Evolutionary conservation across 2,329 filamentous ascomycete genomes (phyloP), one percentile per base, ranked within the genome.

Genomic region (Aureobasidium lini): DNA sequence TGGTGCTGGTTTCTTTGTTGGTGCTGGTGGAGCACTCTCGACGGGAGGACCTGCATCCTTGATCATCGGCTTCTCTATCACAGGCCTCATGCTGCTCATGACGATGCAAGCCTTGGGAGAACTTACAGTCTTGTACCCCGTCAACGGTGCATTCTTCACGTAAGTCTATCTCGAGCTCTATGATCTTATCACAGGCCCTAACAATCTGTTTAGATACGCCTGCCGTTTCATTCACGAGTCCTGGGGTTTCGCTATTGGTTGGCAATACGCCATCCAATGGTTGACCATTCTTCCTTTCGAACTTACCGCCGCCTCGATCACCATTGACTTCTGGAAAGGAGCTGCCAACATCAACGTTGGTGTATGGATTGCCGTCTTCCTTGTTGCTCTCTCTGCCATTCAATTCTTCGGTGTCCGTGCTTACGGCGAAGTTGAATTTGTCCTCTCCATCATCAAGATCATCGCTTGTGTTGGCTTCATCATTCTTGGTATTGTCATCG

Each of bases 381-480:
- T 72, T 2, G 60, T 65, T 50, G 57, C 68, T 29, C 66, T 72
- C 49, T 61, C 67, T 9, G 64, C 62, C 16, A 69, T 71, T 62
- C 67, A 71, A 37, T 52, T 71, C 31, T 70, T 71, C 54, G 70
- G 69, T 11, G 69, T 72, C 31, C 64, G 64, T 37, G 69, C 69
- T 13, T 73, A 56, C 15, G 57, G 48, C 42, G 60, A 32, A 47
- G 68, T 66, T 9, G 71, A 73, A 43, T 73, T 72, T 62, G 59
- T 72, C 42, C 67, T 72, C 43, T 63, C 66, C n/a, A 69, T 71
- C 61, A 65, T 71, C 66, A 72, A 73, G 61, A 66, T 73, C 43
- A 60, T 69, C 16, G 70, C 84, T 47, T 79, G 81, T 66, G 73
- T 80, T 9, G 84, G 84, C 5, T 87, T 87, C 69, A 87, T 87